phyloP scores from a whole-genome alignment of 2,329 filamentous ascomycete species.

The Ophiostoma sp. region DNA sequence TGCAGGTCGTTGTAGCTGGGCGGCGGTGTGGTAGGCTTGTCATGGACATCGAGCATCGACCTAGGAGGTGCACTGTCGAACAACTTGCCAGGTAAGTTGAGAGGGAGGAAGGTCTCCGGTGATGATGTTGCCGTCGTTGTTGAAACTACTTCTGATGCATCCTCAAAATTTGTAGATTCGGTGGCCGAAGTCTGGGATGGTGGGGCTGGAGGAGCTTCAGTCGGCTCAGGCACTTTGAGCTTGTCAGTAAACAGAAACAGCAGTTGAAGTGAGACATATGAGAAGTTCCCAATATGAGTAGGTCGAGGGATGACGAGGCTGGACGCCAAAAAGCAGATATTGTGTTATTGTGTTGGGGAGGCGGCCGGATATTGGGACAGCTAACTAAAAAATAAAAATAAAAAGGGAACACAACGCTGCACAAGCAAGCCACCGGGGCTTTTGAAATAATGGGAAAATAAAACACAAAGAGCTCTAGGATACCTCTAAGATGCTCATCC shows the following conservation, averaged over 20 bases:
- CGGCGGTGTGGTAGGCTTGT: conserved; percentile 20
- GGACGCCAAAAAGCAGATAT: conserved; percentile 10
- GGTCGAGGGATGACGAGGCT: conserved; percentile 15
- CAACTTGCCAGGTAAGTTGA: not conserved
- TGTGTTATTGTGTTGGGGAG: not conserved
- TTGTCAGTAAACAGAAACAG: conserved; percentile 15
- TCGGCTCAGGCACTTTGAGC: conserved; percentile 7
- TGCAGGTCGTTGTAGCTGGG: conserved; percentile 20
- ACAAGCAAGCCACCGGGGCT: conserved; percentile 23
- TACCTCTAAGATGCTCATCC: not conserved
- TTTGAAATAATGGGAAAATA: conserved; percentile 1
- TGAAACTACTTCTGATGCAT: not conserved
- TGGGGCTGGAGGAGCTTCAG: not conserved
- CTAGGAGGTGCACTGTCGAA: not conserved
- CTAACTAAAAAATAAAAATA: not conserved
- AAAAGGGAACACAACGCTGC: conserved; percentile 14
- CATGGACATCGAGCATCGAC: not conserved
- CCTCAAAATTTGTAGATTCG: not conserved
- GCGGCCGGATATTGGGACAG: conserved; percentile 12
- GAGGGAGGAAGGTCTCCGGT: not conserved
- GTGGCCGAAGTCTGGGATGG: not conserved
- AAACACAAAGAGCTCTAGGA: not conserved
- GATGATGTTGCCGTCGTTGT: not conserved
- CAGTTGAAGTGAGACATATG: not conserved
- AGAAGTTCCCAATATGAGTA: not conserved